Percentiles rank a stretch among this genome's conserved stretches.
These are phyloP conservation scores for Starmera pachycereana DNA, from an alignment of 805 yeast species.

Conservation along the genomic window DNA sequence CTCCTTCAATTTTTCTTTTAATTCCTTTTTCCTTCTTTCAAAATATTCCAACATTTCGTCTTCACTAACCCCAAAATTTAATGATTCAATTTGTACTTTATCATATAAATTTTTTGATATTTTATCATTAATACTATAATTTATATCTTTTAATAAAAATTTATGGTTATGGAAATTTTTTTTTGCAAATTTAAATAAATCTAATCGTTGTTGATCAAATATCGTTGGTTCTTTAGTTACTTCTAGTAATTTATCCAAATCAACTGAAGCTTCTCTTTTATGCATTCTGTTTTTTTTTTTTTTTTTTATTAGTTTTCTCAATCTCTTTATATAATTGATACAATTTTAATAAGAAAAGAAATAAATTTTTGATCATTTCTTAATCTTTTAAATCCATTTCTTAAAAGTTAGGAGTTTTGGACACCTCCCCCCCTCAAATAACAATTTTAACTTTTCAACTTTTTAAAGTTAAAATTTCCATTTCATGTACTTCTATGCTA, in stretches of 20 bases:
- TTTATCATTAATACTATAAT: neutral
- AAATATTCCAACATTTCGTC: conserved; percentile 8
- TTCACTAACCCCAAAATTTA: conserved; percentile 10
- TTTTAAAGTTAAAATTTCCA: too few relatives aligned
- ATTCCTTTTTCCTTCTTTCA: neutral
- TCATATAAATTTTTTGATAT: conserved; percentile 9
- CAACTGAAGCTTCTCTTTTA: neutral
- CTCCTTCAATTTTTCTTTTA: too few relatives aligned
- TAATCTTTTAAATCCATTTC: too few relatives aligned
- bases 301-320: too few relatives aligned
- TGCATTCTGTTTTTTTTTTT: too few relatives aligned
- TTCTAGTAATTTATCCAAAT: neutral
- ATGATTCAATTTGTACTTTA: conserved; percentile 10
- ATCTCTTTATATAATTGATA: too few relatives aligned
- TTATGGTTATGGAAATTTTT: conserved; percentile 4
- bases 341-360: too few relatives aligned
- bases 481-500: too few relatives aligned
- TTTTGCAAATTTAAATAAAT: conserved; percentile 10
- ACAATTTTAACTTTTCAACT: too few relatives aligned
- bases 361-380: too few relatives aligned
- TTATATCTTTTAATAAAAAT: neutral
- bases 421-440: too few relatives aligned
- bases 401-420: too few relatives aligned
- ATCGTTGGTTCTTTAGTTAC: neutral
- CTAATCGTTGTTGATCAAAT: neutral